Base-by-base conservation (phyloP, 1,139 yeast species). In the Kodamaea plutei region DNA sequence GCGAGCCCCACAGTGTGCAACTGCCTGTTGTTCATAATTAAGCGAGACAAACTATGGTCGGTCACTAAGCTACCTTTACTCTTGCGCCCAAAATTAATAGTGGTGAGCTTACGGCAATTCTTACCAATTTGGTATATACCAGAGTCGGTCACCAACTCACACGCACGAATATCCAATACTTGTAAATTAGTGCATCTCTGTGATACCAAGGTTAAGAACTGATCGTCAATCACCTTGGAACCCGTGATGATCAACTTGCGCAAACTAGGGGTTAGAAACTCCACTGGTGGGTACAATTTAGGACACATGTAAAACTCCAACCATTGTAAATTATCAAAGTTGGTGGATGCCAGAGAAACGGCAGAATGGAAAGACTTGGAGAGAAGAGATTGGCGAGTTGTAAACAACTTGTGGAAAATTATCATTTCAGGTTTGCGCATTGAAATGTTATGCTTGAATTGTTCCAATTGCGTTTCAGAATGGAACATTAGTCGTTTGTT, bases 271-370 rank as follows among this genome's bases (percentile, higher is more conserved):
- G 26, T 15, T 9, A 37, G 25, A 67, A 70, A 50, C 61, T 69
- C 38, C 58, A 44, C 0, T 74, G 68, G 19, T 1, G 95, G 95
- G 3, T 69, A 48, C 20, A 84, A 53, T 33, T 68, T 67, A 3
- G 95, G 93, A 51, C 96, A 88, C 53, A 89, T 82, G 56, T 83
- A 87, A 43, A 88, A 66, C 53, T 88, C 95, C 24, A 89, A 62
- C 79, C 83, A 74, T 38, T 67, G 63, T 29, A 88, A 54, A 22
- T 68, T 61, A 5, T 69, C 63, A 12, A 29, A 32, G 8, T 22
- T 15, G 15, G 35, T 22, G 8, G 20, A 18, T 8, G 19, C 26
- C 14, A 15, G 15, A 9, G 12, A 15, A 4, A 25, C 26, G 10
- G 29, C 29, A 14, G 20, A 20, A 10, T 25, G 35, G 24, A 32